Evolutionary conservation across 2,329 filamentous ascomycete species (phyloP).

Genomic region (Gliomastix tumulicola): DNA sequence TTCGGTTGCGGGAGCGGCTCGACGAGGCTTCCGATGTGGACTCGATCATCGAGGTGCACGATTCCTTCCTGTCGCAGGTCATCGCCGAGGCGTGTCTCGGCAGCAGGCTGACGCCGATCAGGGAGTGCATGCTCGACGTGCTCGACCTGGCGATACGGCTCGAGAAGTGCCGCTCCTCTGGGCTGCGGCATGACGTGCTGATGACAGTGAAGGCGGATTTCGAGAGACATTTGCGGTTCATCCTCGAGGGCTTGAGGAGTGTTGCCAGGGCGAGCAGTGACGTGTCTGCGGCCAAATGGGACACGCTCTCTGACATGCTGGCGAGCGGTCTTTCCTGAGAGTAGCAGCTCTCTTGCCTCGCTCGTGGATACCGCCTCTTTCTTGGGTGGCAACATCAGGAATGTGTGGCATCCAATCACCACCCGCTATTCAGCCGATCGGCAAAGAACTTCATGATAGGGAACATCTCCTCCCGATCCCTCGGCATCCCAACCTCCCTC

Average conservation of each 20-base stretch:
- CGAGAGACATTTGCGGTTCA: slow-evolving; percentile 59
- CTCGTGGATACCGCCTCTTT: too few species aligned
- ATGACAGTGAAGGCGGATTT: slow-evolving; percentile 54
- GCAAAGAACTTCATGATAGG: slow-evolving; percentile 84
- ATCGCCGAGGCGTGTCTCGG: slow-evolving; percentile 65
- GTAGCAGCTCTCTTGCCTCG: too few species aligned
- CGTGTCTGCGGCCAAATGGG: slow-evolving; percentile 56
- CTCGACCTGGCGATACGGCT: slow-evolving; percentile 70
- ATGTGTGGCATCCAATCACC: too few species aligned
- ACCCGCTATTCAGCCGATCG: slow-evolving; percentile 42
- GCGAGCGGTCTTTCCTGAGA: slow-evolving; percentile 44
- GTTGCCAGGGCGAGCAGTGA: slow-evolving; percentile 69
- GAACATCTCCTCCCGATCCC: slow-evolving; percentile 74
- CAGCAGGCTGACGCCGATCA: slow-evolving; percentile 60
- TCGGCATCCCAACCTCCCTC: slow-evolving; percentile 74
- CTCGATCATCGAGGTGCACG: slow-evolving; percentile 68
- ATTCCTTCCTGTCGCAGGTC: slow-evolving; percentile 53
- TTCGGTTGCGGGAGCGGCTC: slow-evolving; percentile 50
- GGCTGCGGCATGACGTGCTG: slow-evolving; percentile 45
- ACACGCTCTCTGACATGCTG: slow-evolving; percentile 73
- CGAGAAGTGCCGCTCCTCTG: slow-evolving; percentile 47
- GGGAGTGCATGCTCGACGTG: slow-evolving; percentile 64
- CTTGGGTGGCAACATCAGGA: too few species aligned
- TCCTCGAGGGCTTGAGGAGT: slow-evolving; percentile 65
- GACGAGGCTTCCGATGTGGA: slow-evolving; percentile 65